Evolutionary conservation across 805 yeast genomes (phyloP).

Genomic region (Scheffersomyces coipomensis): DNA sequence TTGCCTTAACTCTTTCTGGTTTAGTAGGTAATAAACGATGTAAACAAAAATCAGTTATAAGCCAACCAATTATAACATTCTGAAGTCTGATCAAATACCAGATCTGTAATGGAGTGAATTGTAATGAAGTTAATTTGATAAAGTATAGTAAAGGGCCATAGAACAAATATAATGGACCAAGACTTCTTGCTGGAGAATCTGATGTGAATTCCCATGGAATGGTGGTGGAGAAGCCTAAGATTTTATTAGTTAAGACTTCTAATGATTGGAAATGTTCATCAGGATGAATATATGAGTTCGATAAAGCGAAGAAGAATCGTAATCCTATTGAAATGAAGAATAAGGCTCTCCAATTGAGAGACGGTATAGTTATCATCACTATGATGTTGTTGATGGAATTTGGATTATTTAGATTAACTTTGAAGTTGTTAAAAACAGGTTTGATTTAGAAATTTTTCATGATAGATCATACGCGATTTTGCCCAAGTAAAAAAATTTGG

Average conservation of each 20-base stretch:
- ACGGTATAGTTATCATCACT: neutral
- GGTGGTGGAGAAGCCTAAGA: constrained; percentile 44
- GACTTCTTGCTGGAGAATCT: constrained; percentile 64
- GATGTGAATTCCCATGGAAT: constrained; percentile 82
- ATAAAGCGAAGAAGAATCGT: constrained; percentile 57
- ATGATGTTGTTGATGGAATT: too few species aligned
- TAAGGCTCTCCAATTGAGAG: constrained; percentile 45
- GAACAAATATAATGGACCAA: constrained; percentile 60
- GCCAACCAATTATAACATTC: constrained; percentile 37
- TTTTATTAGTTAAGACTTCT: constrained; percentile 57
- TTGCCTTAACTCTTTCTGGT: constrained; percentile 48
- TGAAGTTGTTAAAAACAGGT: too few species aligned
- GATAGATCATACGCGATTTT: too few species aligned
- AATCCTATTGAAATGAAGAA: constrained; percentile 45
- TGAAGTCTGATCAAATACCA: constrained; percentile 56
- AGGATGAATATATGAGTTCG: constrained; percentile 90
- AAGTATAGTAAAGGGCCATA: constrained; percentile 64
- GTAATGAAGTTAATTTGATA: constrained; percentile 28
- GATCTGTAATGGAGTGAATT: constrained; percentile 45
- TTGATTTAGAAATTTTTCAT: too few species aligned
- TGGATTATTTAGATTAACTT: too few species aligned
- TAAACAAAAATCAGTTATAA: constrained; percentile 39
- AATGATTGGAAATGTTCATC: constrained; percentile 96
- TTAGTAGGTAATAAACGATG: constrained; percentile 48
- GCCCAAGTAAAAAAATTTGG: too few species aligned